Evolutionary conservation across 768 basidiomycete species (phyloP).

Genomic region (Xerocomus spinulosus): DNA sequence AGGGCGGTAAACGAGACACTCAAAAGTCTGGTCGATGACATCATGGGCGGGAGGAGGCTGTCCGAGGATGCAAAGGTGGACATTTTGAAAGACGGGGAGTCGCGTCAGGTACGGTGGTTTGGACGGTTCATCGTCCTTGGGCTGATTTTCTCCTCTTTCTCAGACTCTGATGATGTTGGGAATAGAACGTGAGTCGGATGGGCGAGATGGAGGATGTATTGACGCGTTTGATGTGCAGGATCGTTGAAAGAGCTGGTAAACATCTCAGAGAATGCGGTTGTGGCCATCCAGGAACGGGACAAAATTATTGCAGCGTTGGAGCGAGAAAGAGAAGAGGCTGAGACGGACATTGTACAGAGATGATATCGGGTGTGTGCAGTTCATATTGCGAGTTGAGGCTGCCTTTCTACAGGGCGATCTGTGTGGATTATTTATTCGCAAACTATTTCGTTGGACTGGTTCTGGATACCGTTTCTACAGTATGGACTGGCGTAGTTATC

Average conservation of each 20-base stretch:
- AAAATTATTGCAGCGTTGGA: slow-evolving; percentile 11
- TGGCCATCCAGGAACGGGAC: slow-evolving; percentile 30
- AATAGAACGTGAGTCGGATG: slow-evolving; percentile 39
- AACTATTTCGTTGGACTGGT: neutral
- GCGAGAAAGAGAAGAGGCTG: slow-evolving; percentile 8
- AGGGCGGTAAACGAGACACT: slow-evolving; percentile 27
- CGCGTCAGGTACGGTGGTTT: slow-evolving; percentile 35
- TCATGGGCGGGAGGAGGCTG: slow-evolving; percentile 32
- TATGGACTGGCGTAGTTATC: no score
- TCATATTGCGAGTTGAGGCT: no score
- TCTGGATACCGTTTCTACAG: no score
- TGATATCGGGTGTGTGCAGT: neutral
- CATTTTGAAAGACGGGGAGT: slow-evolving; percentile 40
- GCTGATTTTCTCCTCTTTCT: neutral
- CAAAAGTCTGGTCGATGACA: slow-evolving; percentile 38
- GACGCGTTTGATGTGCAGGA: slow-evolving; percentile 17
- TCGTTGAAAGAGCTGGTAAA: slow-evolving; percentile 31
- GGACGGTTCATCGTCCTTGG: neutral
- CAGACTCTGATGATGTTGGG: slow-evolving; percentile 43
- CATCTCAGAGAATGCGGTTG: slow-evolving; percentile 32
- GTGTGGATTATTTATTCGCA: no score
- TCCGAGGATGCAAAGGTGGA: slow-evolving; percentile 35
- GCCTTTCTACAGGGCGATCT: no score
- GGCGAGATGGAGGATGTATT: neutral
- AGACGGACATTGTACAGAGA: neutral